Conservation (phyloP, 1,139 yeast species). For the Debaryomyces nepalensis region DNA sequence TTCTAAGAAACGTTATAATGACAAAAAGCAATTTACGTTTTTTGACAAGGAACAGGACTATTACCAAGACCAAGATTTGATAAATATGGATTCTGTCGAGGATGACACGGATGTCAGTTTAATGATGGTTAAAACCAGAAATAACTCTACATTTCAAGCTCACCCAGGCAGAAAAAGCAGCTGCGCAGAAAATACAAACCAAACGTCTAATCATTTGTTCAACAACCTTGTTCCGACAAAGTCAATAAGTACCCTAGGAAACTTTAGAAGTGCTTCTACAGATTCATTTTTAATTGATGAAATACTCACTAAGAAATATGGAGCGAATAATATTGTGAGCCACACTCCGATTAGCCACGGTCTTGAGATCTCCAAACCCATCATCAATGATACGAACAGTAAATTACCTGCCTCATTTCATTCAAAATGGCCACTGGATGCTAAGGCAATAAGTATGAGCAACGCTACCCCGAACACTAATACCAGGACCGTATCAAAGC, state of each 20-base stretch:
- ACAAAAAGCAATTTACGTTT: conserved; percentile 43
- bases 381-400: conserved; percentile 18
- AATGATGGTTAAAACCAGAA: conserved; percentile 27
- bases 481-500: conserved; percentile 2
- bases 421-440: conserved; percentile 3
- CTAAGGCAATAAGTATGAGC: conserved; percentile 7
- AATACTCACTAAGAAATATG: conserved; percentile 32
- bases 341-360: conserved; percentile 5
- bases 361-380: conserved; percentile 15
- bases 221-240: conserved; percentile 22
- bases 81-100: conserved; percentile 22
- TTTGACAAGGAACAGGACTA: conserved; percentile 35
- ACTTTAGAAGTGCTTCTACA: conserved; percentile 40
- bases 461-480: conserved; percentile 3
- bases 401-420: conserved; percentile 12
- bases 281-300: conserved; percentile 42
- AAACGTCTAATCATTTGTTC: conserved; percentile 5
- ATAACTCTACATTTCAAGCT: conserved; percentile 22
- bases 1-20: conserved; percentile 19
- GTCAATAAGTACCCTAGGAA: conserved; percentile 37
- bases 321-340: conserved; percentile 17
- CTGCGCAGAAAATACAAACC: conserved; percentile 11
- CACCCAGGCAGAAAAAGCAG: conserved; percentile 11
- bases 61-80: conserved; percentile 35
- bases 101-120: conserved; percentile 32